Percentiles rank a stretch among this genome's conserved stretches.
Evolutionary conservation across 345 rosid species (phyloP).

Genomic region (Lepidium didymum): DNA sequence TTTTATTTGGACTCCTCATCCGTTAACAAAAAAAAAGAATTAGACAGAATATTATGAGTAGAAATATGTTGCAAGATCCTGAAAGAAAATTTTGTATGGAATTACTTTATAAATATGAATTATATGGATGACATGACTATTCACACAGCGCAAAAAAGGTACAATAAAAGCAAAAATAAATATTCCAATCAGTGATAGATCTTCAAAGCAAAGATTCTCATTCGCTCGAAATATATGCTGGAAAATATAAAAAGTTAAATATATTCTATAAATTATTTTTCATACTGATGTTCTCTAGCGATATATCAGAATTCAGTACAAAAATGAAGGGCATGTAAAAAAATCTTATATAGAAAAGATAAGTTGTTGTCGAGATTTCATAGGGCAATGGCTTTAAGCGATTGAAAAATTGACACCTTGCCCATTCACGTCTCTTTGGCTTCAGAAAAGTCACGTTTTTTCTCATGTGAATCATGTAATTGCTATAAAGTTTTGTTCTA

Average conservation of each 20-base stretch:
- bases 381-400: background rate
- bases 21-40: no score
- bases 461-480: slow-evolving; percentile 5
- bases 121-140: slow-evolving; percentile 14
- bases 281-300: slow-evolving; percentile 4
- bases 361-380: slow-evolving; percentile 22
- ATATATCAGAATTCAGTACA: slow-evolving; percentile 12
- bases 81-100: background rate
- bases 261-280: background rate
- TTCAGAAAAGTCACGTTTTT: slow-evolving; percentile 3
- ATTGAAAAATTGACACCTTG: slow-evolving; percentile 20
- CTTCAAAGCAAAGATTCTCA: slow-evolving; percentile 20
- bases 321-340: slow-evolving; percentile 9
- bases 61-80: no score
- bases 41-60: no score
- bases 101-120: background rate
- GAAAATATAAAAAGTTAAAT: background rate
- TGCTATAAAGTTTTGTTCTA: background rate
- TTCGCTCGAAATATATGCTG: slow-evolving; percentile 9
- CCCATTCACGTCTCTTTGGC: slow-evolving; percentile 6
- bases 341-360: background rate
- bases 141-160: slow-evolving; percentile 4
- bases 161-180: background rate
- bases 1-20: no score
- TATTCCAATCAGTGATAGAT: slow-evolving; percentile 22